Evolutionary conservation across 257 asterid genomes (phyloP).

Genomic region (Mentha longifolia): DNA sequence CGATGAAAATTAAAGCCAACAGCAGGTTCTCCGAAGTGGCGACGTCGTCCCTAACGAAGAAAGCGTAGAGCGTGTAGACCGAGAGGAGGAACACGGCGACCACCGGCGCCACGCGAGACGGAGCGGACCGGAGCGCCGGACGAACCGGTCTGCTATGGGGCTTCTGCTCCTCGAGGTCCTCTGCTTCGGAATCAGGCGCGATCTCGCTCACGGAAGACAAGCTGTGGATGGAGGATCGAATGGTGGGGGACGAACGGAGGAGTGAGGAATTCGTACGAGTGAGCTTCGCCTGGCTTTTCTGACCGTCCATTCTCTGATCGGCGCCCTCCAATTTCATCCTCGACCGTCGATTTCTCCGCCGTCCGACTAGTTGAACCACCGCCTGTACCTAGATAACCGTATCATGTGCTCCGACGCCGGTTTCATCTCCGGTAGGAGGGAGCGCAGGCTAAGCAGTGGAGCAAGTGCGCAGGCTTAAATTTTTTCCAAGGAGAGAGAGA

Average conservation of each 20-base stretch:
- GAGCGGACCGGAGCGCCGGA: conserved; percentile 38
- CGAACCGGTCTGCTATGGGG: conserved; percentile 62
- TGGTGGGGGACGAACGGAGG: conserved; percentile 89
- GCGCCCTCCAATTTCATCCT: conserved; percentile 29
- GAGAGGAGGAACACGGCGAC: conserved; percentile 47
- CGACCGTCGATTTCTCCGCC: conserved; percentile 30
- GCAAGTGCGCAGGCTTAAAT: conserved; percentile 37
- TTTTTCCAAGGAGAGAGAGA: conserved; percentile 4
- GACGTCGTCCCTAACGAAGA: conserved; percentile 51
- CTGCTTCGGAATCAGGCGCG: conserved; percentile 46
- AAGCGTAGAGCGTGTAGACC: conserved; percentile 57
- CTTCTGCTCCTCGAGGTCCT: conserved; percentile 92
- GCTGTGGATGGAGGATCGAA: conserved; percentile 84
- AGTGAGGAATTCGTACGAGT: conserved; percentile 85
- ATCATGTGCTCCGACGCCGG: conserved; percentile 52
- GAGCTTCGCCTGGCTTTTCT: conserved; percentile 76
- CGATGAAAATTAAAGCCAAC: conserved; percentile 57
- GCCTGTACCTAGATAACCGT: conserved; percentile 59
- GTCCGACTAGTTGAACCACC: conserved; percentile 35
- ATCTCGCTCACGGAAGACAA: conserved; percentile 76
- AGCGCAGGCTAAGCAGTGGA: conserved; percentile 43
- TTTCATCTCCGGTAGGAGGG: conserved; percentile 68
- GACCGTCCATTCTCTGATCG: conserved; percentile 64
- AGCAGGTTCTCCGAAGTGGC: conserved; percentile 75
- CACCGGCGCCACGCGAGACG: conserved; percentile 49